Conservation (phyloP, 208 protist species). For the Leishmania major region DNA sequence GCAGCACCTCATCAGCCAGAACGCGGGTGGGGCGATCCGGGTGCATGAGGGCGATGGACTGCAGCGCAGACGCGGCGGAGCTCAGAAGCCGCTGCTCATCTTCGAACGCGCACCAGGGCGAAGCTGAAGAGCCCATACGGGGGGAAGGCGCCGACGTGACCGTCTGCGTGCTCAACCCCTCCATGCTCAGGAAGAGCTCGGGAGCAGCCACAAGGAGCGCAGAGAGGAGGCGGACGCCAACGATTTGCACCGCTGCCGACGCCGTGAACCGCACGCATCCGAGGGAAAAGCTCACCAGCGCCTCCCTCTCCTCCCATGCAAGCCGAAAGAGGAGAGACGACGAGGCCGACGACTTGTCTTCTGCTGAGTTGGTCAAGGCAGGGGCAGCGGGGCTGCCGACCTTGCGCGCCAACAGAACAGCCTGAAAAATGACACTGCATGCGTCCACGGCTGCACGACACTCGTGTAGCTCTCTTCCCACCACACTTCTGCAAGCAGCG, state of each 20-base stretch:
- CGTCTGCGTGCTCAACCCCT: background rate
- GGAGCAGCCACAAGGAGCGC: constrained; percentile 62
- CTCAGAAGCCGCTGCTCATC: constrained; percentile 18
- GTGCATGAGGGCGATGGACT: constrained; percentile 59
- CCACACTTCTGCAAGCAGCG: constrained; percentile 31
- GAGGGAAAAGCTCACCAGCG: constrained; percentile 65
- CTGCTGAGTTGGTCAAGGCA: background rate
- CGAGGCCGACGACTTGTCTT: background rate
- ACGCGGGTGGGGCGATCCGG: constrained; percentile 41
- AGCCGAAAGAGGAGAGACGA: constrained; percentile 24
- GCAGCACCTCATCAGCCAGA: constrained; percentile 64
- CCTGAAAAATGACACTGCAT: constrained; percentile 56
- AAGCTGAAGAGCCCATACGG: background rate
- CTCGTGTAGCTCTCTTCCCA: constrained; percentile 15
- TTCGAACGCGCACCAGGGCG: background rate
- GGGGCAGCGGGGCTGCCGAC: background rate
- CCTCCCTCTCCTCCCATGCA: constrained; percentile 36
- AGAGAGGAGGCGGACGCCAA: constrained; percentile 74
- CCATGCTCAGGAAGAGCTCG: constrained; percentile 45
- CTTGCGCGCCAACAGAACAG: constrained; percentile 41
- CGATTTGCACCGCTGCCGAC: constrained; percentile 52
- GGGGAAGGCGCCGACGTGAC: background rate
- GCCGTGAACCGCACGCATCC: constrained; percentile 58
- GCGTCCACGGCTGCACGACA: constrained; percentile 54
- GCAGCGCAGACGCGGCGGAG: constrained; percentile 38